Base-by-base conservation (phyloP, 371 early-diverging fungal species). In the Syncephalis fuscata region DNA sequence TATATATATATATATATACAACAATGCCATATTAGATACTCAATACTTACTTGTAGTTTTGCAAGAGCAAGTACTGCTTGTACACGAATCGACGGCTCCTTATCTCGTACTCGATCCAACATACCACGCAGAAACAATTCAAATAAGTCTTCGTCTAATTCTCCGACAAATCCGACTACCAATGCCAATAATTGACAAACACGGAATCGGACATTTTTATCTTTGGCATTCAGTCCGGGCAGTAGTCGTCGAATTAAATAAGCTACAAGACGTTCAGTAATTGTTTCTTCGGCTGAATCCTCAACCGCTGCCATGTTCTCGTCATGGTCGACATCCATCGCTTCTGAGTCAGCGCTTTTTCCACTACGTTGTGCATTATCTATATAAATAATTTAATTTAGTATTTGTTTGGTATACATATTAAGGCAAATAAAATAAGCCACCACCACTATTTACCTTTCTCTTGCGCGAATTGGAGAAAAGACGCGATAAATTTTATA, bases 71-170 rank as follows among this genome's bases (percentile, higher is more conserved):
- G 73, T 0, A 76, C 86, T 3, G 90, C 88, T 43, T 88, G 80
- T 5, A 75, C 74, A 4, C 92, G 77, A 24, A 90, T 78, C 2
- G 68, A 57, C 1, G 87, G 55, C 52, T 92, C 92, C 55, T 85
- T 89, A 58, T 92, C 92, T 44, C 68, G 66, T 46, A 82, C 61
- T 25, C 87, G 68, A 50, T 80, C 80, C 55, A 74, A 65, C 16
- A 91, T 65, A 24, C 71, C 64, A n/a, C 62, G 59, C 57, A 70
- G 70, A 37, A 90, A 61, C 19, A 76, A 60, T 50, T 72, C 66
- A 57, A 83, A 89, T 4, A 84, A 58, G 44, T 79, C 82, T 51
- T 86, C 89, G 54, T 89, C 85, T 39, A 88, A 73, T 48, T 85
- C 87, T 9, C 81, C 81, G 41, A 88, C 59, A 4, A 74, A 73